Conservation (phyloP, 345 rosid genomes). For the Eucalyptus regnans region DNA sequence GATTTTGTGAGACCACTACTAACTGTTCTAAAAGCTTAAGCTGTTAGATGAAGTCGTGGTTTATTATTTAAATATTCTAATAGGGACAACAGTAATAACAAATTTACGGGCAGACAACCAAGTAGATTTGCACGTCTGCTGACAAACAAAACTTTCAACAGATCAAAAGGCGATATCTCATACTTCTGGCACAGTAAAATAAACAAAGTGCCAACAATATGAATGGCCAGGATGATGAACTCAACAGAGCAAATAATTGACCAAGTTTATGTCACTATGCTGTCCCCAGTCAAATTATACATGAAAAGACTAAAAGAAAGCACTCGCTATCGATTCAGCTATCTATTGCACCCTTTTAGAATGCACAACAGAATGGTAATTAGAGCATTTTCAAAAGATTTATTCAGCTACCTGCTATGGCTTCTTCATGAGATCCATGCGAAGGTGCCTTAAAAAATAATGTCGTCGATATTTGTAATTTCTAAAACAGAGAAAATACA, state of each 20-base stretch:
- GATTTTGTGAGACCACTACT: too few species aligned
- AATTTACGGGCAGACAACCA: not conserved
- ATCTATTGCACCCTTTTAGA: not conserved
- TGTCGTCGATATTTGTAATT: not conserved
- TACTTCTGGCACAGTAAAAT: not conserved
- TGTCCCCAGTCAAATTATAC: not conserved
- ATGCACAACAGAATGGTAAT: not conserved
- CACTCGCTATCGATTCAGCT: not conserved
- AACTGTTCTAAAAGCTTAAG: too few species aligned
- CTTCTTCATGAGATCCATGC: not conserved
- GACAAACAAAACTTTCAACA: not conserved
- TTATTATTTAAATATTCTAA: too few species aligned
- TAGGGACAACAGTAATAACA: not conserved
- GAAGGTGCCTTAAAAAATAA: not conserved
- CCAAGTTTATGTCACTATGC: not conserved
- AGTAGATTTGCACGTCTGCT: not conserved
- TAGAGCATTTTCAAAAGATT: not conserved
- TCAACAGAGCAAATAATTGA: not conserved
- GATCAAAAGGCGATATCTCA: not conserved
- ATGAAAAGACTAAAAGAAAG: not conserved
- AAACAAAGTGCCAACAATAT: not conserved
- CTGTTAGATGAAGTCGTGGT: too few species aligned
- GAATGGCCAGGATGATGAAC: not conserved
- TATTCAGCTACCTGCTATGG: not conserved
- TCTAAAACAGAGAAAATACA: not conserved